These are phyloP conservation scores for Corylus avellana DNA, from an alignment of 306 rosid species.

Conservation along the genomic window DNA sequence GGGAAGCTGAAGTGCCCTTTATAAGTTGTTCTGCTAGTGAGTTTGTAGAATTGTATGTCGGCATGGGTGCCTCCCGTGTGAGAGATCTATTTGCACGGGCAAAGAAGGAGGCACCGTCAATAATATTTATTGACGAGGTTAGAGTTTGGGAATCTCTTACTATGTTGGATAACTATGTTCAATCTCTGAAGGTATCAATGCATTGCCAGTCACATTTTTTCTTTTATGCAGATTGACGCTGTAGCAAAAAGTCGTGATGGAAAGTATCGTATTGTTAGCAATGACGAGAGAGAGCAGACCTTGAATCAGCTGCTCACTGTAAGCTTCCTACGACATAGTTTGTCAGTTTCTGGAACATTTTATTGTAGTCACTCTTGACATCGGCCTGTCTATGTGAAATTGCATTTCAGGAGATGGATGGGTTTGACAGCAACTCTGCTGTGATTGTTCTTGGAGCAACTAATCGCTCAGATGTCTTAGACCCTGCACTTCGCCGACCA, in stretches of 20 bases:
- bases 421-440: slow-evolving; percentile 97
- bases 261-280: slow-evolving; percentile 89
- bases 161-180: slow-evolving; percentile 18
- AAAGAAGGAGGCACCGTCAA: slow-evolving; percentile 96
- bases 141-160: slow-evolving; percentile 22
- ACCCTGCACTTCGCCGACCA: slow-evolving; percentile 97
- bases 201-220: slow-evolving; percentile 23
- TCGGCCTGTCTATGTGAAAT: slow-evolving; percentile 18
- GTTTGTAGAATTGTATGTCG: slow-evolving; percentile 97
- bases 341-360: slow-evolving; percentile 26
- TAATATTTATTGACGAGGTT: slow-evolving; percentile 94
- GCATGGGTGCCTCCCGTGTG: slow-evolving; percentile 99
- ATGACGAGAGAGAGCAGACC: slow-evolving; percentile 97
- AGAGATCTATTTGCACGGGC: slow-evolving; percentile 99
- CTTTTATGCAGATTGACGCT: slow-evolving; percentile 81
- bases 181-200: slow-evolving; percentile 20
- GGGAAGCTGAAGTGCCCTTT: slow-evolving; percentile 98
- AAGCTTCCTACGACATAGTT: slow-evolving; percentile 39
- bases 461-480: slow-evolving; percentile 87
- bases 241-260: slow-evolving; percentile 99
- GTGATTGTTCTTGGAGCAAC: slow-evolving; percentile 98
- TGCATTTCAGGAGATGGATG: slow-evolving; percentile 92
- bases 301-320: slow-evolving; percentile 98
- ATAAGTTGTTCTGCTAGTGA: slow-evolving; percentile 98
- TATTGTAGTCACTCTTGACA: neutral